Percentiles rank a stretch among this genome's conserved stretches.
Conservation (phyloP, 108 stramenopile species). For the Conticribra weissflogii region DNA sequence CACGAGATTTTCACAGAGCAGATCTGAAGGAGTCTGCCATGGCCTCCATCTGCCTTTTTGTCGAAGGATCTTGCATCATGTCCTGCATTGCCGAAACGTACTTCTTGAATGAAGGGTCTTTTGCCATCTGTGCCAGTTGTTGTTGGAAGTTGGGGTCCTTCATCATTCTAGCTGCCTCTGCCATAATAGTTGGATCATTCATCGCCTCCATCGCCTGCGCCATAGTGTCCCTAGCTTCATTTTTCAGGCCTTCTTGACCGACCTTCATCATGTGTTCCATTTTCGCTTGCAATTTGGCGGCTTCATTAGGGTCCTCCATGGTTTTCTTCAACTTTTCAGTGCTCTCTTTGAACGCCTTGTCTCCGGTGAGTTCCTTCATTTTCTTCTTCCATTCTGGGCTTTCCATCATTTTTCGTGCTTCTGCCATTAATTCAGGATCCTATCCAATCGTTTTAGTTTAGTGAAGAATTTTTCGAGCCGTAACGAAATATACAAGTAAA, state of each 20-base stretch:
- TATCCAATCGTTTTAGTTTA: slow-evolving; percentile 25
- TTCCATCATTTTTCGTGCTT: slow-evolving; percentile 91
- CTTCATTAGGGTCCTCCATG: slow-evolving; percentile 80
- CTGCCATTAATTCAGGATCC: slow-evolving; percentile 90
- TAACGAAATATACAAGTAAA: neutral
- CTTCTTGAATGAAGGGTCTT: slow-evolving; percentile 79
- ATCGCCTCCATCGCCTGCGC: slow-evolving; percentile 82
- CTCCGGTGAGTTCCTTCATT: slow-evolving; percentile 78
- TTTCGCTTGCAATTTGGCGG: slow-evolving; percentile 86
- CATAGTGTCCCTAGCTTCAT: slow-evolving; percentile 66
- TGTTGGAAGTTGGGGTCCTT: slow-evolving; percentile 82
- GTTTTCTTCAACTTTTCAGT: slow-evolving; percentile 59
- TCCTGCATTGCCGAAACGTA: slow-evolving; percentile 85
- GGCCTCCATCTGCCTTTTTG: slow-evolving; percentile 76
- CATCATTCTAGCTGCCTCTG: slow-evolving; percentile 80
- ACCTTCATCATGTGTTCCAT: slow-evolving; percentile 90
- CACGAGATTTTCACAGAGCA: slow-evolving; percentile 66
- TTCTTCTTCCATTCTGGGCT: slow-evolving; percentile 85
- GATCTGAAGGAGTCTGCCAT: slow-evolving; percentile 62
- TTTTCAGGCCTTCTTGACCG: slow-evolving; percentile 65
- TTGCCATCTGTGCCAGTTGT: slow-evolving; percentile 77
- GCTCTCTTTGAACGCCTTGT: slow-evolving; percentile 75
- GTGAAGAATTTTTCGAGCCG: neutral
- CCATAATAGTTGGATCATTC: slow-evolving; percentile 80
- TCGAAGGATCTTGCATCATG: slow-evolving; percentile 85